phyloP scores from a whole-genome alignment of 805 yeast genomes.

The Zygoascus flipseniorum region DNA sequence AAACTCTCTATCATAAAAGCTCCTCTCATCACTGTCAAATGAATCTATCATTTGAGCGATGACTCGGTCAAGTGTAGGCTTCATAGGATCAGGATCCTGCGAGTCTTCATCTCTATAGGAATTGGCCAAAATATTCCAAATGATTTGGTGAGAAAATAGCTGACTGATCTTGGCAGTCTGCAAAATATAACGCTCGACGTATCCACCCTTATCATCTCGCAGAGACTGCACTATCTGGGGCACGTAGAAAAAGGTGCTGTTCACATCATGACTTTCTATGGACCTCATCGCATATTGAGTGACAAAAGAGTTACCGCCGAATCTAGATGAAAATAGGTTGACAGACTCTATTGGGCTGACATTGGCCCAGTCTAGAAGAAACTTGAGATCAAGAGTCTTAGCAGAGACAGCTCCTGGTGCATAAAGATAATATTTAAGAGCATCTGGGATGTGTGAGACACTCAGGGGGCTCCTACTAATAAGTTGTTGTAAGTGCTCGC shows the following conservation, averaged over 20 bases:
- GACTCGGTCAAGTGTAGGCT: constrained; percentile 73
- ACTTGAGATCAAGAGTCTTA: constrained; percentile 13
- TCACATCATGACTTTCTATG: constrained; percentile 77
- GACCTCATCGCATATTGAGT: constrained; percentile 88
- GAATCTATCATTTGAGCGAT: constrained; percentile 52
- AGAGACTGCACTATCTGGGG: constrained; percentile 95
- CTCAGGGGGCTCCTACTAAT: constrained; percentile 50
- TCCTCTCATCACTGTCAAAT: constrained; percentile 52
- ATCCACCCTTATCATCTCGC: constrained; percentile 74
- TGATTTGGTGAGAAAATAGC: constrained; percentile 92
- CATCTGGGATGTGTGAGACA: constrained; percentile 48
- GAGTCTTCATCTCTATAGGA: constrained; percentile 86
- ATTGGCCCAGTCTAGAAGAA: constrained; percentile 58
- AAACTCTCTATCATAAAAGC: constrained; percentile 75
- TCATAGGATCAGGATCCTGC: constrained; percentile 65
- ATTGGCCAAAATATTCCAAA: constrained; percentile 96
- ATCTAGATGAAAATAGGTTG: constrained; percentile 70
- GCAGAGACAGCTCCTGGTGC: constrained; percentile 7
- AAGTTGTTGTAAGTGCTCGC: constrained; percentile 36
- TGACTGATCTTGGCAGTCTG: constrained; percentile 90
- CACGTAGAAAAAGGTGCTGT: constrained; percentile 87
- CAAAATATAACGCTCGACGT: constrained; percentile 77
- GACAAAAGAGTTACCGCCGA: constrained; percentile 53
- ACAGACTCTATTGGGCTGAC: constrained; percentile 80
- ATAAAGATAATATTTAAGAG: constrained; percentile 44